Percentiles rank a stretch among this genome's conserved stretches.
Evolutionary conservation across 495 filamentous ascomycete species (phyloP).

Genomic region (Penicilliopsis zonata): DNA sequence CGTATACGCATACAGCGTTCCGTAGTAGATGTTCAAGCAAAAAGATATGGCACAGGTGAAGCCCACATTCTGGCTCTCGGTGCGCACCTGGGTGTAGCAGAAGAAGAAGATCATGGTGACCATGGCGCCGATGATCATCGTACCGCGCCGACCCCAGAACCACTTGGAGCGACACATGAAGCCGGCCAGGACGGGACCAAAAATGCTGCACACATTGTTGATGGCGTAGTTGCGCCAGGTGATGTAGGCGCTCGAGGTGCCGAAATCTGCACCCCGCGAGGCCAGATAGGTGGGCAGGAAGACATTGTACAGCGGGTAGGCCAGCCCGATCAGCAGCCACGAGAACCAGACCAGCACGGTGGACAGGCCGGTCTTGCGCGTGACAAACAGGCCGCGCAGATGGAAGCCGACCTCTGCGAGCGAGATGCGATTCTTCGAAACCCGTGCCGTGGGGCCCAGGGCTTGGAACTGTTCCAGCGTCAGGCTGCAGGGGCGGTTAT

Average conservation of each 20-base stretch:
- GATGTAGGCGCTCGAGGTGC: slow-evolving; percentile 34
- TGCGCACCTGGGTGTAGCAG: slow-evolving; percentile 52
- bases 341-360: slow-evolving; percentile 56
- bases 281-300: slow-evolving; percentile 45
- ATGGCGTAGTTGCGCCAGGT: slow-evolving; percentile 65
- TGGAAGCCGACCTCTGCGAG: slow-evolving; percentile 41
- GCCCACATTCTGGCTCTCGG: slow-evolving; percentile 44
- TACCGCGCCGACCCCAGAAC: slow-evolving; percentile 48
- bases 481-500: slow-evolving; percentile 50
- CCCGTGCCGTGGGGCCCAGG: slow-evolving; percentile 15
- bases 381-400: slow-evolving; percentile 51
- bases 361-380: slow-evolving; percentile 44
- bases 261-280: slow-evolving; percentile 32
- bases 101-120: slow-evolving; percentile 59
- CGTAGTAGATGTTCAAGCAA: slow-evolving; percentile 60
- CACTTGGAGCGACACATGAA: slow-evolving; percentile 45
- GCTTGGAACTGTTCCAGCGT: slow-evolving; percentile 44
- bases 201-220: slow-evolving; percentile 51
- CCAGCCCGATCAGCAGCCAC: slow-evolving; percentile 59
- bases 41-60: slow-evolving; percentile 57
- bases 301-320: slow-evolving; percentile 59
- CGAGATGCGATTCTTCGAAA: slow-evolving; percentile 27
- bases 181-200: slow-evolving; percentile 52
- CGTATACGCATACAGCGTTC: slow-evolving; percentile 54
- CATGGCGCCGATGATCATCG: slow-evolving; percentile 53